Percentiles rank a stretch among this genome's conserved stretches.
Evolutionary conservation across 2,329 filamentous ascomycete species (phyloP).

Genomic region (Trichoderma guizhouense): DNA sequence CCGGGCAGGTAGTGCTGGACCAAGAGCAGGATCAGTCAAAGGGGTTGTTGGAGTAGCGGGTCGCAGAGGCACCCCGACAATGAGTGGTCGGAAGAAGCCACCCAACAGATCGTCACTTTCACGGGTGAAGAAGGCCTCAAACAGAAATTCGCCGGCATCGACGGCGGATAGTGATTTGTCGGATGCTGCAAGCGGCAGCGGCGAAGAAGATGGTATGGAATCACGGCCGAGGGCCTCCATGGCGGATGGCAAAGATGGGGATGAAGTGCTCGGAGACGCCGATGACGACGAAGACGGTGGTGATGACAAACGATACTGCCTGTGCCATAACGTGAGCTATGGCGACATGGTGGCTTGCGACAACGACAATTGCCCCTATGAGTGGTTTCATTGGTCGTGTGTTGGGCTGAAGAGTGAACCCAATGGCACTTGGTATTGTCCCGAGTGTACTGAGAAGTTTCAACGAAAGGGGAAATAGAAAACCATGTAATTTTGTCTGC

Average conservation of each 20-base stretch:
- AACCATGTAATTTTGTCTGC: not conserved
- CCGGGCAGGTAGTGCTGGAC: slow-evolving; percentile 59
- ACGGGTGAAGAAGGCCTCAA: slow-evolving; percentile 56
- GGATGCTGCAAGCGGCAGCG: slow-evolving; percentile 56
- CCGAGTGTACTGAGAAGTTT: slow-evolving; percentile 55
- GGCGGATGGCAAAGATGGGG: slow-evolving; percentile 37
- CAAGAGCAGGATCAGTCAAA: slow-evolving; percentile 50
- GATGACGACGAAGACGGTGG: slow-evolving; percentile 68
- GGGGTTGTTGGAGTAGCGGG: slow-evolving; percentile 36
- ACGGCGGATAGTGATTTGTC: slow-evolving; percentile 64
- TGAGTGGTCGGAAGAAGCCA: slow-evolving; percentile 46
- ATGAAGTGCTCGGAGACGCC: slow-evolving; percentile 53
- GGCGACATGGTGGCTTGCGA: slow-evolving; percentile 89
- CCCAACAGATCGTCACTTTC: slow-evolving; percentile 59
- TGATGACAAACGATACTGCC: slow-evolving; percentile 78
- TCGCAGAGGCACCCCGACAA: slow-evolving; percentile 49
- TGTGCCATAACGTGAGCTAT: slow-evolving; percentile 78
- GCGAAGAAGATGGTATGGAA: slow-evolving; percentile 44
- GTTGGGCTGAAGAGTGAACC: slow-evolving; percentile 67
- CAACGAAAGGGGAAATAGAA: slow-evolving; percentile 36
- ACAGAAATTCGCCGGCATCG: slow-evolving; percentile 60
- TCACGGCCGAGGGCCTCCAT: slow-evolving; percentile 33
- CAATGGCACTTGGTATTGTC: slow-evolving; percentile 66
- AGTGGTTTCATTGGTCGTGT: slow-evolving; percentile 86
- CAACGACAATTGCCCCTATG: slow-evolving; percentile 74